Conservation (phyloP, 78 protist genomes). For the Dictyostelium capitatum region DNA sequence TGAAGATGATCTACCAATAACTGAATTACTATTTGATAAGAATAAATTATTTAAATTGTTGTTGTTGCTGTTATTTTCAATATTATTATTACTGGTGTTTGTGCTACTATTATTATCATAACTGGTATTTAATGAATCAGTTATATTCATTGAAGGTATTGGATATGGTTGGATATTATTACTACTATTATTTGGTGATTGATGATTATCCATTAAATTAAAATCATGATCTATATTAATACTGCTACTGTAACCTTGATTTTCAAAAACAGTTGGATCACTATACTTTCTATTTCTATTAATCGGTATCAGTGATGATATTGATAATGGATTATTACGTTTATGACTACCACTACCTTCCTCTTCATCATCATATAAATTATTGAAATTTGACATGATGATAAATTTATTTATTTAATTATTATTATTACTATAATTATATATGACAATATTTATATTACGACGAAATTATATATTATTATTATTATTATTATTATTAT, state of each 20-base stretch:
- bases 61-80: not conserved
- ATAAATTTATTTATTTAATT: no score
- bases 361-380: not conserved
- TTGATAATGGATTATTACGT: slow-evolving; percentile 5
- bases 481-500: no score
- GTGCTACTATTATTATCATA: not conserved
- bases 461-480: no score
- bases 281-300: slow-evolving; percentile 17
- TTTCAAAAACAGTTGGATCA: slow-evolving; percentile 15
- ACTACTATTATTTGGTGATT: not conserved
- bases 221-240: not conserved
- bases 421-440: no score
- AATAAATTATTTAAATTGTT: not conserved
- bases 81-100: not conserved
- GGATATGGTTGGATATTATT: not conserved
- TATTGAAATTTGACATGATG: slow-evolving; percentile 9
- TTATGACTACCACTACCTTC: not conserved
- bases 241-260: not conserved
- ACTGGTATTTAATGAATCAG: not conserved
- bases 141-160: not conserved
- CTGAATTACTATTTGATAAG: not conserved
- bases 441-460: no score
- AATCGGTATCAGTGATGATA: not conserved
- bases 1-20: not conserved
- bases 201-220: slow-evolving; percentile 5